Evolutionary conservation across 108 stramenopile genomes (phyloP), one percentile per base, ranked within the genome.

Genomic region (Fragilariopsis cylindrus): DNA sequence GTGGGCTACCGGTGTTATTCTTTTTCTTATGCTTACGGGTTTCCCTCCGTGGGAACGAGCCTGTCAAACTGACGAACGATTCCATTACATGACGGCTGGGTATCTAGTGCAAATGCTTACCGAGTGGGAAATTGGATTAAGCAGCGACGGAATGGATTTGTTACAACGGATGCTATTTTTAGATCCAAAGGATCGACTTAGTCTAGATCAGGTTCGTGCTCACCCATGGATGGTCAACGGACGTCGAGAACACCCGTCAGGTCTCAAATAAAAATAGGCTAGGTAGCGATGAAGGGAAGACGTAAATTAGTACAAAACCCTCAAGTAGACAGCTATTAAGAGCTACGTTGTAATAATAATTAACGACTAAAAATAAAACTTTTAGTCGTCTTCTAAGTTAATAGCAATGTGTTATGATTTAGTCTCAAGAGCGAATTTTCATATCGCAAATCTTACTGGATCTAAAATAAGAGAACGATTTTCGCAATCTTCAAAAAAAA

Each of bases 1-100:
- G 72, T 98, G 98, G 98, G 96, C 96, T 7, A 82, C 85, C 41
- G 98, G 98, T 8, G 92, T 97, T 4, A 96, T 98, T 70, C 76
- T 98, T 7, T 98, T 96, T 76, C 73, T 96, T 2, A 90, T 96
- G 90, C 63, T 96, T 44, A 93, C 90, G 1, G 97, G 97, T 11
- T 92, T 94, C 56, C 94, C 96, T 7, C 94, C 97, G n/a, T 94
- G 90, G 90, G 90, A 94, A 71, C 78, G 79, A 30, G 88, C 93
- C 5, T 72, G 76, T 50, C 53, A 73, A 54, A 80, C 87, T 3
- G 94, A 95, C 68, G 86, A 88, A 58, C 74, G 92, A 48, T 95
- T 91, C 78, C 84, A 83, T 57, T 88, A 81, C 76, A 91, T 95
- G 89, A 79, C 94, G 7, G 82, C 75, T 55, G 94, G 92, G 12